Conservation (phyloP, 331 rosid genomes). For the Malus hybrid region DNA sequence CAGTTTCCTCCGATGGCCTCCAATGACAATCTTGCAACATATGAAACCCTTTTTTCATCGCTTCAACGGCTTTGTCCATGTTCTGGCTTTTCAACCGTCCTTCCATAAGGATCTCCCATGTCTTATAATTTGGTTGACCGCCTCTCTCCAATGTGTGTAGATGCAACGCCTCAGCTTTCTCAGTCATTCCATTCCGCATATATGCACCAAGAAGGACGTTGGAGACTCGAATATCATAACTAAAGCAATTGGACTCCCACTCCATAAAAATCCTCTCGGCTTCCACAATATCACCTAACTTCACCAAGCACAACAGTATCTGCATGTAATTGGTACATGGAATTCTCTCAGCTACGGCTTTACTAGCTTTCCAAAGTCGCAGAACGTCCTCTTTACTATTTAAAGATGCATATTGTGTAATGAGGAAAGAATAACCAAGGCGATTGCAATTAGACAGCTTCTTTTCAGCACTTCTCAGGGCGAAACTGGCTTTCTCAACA, state of each 20-base stretch:
- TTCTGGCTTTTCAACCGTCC: slow-evolving; percentile 48
- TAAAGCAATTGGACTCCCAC: slow-evolving; percentile 57
- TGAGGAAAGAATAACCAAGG: slow-evolving; percentile 73
- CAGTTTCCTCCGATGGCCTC: slow-evolving; percentile 44
- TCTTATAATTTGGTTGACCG: slow-evolving; percentile 74
- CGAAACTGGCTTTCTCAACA: slow-evolving; percentile 44
- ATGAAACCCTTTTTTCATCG: slow-evolving; percentile 43
- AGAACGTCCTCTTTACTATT: slow-evolving; percentile 54
- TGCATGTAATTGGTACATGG: slow-evolving; percentile 69
- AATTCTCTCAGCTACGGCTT: slow-evolving; percentile 49
- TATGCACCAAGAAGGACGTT: slow-evolving; percentile 87
- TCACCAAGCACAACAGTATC: slow-evolving; percentile 51
- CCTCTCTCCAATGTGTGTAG: slow-evolving; percentile 61
- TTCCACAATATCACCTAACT: slow-evolving; percentile 47
- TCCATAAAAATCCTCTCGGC: slow-evolving; percentile 49
- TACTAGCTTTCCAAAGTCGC: slow-evolving; percentile 66
- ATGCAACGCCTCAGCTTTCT: slow-evolving; percentile 67
- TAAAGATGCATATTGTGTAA: slow-evolving; percentile 56
- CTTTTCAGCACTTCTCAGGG: slow-evolving; percentile 50
- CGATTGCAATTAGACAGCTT: slow-evolving; percentile 44
- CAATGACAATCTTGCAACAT: slow-evolving; percentile 42
- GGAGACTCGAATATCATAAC: slow-evolving; percentile 68
- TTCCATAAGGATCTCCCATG: slow-evolving; percentile 87
- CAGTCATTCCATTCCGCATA: slow-evolving; percentile 58
- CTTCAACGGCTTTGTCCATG: slow-evolving; percentile 50